These are phyloP conservation scores for Ramaria sp. DNA, from an alignment of 768 basidiomycete genomes.

Conservation along the genomic window DNA sequence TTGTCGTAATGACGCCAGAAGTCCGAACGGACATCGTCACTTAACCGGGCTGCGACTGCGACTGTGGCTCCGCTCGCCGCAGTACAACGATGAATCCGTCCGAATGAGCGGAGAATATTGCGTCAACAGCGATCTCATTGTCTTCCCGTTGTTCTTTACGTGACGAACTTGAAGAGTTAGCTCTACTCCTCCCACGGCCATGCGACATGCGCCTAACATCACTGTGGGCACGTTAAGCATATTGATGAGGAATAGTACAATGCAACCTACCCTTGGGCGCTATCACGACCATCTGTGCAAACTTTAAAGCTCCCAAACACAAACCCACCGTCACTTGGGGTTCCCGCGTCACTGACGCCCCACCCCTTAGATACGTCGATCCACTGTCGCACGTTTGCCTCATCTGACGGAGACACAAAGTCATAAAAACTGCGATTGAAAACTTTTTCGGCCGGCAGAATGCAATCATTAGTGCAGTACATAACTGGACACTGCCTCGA, in stretches of 20 bases:
- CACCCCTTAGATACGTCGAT: constrained; percentile 70
- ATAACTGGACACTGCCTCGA: constrained; percentile 50
- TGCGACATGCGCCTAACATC: constrained; percentile 1
- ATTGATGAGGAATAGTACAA: background rate
- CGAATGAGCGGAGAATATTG: constrained; percentile 79
- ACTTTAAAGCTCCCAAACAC: constrained; percentile 67
- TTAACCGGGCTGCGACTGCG: background rate
- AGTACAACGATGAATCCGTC: constrained; percentile 77
- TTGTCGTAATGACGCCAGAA: no score
- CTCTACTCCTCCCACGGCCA: background rate
- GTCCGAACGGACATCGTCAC: background rate
- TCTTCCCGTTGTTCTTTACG: constrained; percentile 16
- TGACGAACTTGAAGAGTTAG: background rate
- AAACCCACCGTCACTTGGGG: constrained; percentile 77
- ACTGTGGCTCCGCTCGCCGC: constrained; percentile 33
- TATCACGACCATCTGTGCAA: constrained; percentile 46
- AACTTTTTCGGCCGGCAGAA: constrained; percentile 47
- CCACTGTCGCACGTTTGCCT: constrained; percentile 58
- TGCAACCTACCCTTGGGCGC: background rate
- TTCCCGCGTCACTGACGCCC: constrained; percentile 72
- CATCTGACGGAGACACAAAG: constrained; percentile 56
- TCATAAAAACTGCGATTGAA: constrained; percentile 67
- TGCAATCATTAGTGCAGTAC: constrained; percentile 65
- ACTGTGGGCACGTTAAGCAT: background rate
- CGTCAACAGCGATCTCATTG: constrained; percentile 52